These are phyloP conservation scores for Gonium pectorale DNA, from an alignment of 139 green algal species.

Conservation along the genomic window DNA sequence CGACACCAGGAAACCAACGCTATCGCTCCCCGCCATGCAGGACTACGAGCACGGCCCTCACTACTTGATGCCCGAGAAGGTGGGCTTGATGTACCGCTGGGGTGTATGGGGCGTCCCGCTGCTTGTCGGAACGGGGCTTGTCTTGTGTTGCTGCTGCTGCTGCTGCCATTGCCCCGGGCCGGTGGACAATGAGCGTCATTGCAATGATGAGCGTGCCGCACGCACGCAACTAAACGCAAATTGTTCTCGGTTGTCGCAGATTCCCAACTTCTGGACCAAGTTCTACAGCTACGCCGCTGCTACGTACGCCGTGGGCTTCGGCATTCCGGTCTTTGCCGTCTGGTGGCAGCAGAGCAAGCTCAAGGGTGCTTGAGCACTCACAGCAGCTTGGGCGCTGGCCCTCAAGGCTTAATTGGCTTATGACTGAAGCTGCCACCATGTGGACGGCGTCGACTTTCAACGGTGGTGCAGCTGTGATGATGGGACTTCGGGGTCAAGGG, in stretches of 20 bases:
- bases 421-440: too few relatives aligned
- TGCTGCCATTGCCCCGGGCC: too few relatives aligned
- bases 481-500: too few relatives aligned
- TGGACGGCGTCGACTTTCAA: too few relatives aligned
- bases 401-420: too few relatives aligned
- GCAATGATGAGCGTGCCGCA: too few relatives aligned
- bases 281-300: constrained; percentile 40
- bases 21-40: constrained; percentile 26
- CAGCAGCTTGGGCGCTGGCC: too few relatives aligned
- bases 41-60: constrained; percentile 62
- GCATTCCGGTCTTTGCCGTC: constrained; percentile 53
- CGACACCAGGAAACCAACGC: too few relatives aligned
- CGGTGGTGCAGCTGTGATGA: too few relatives aligned
- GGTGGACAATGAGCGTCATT: too few relatives aligned
- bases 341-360: constrained; percentile 63
- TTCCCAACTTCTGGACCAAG: constrained; percentile 55
- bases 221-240: too few relatives aligned
- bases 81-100: not conserved
- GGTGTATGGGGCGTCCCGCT: constrained; percentile 9
- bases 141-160: constrained; percentile 1
- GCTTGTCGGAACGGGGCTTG: not conserved
- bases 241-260: not conserved
- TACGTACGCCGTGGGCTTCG: constrained; percentile 35
- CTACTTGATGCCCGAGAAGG: constrained; percentile 50
- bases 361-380: too few relatives aligned